Percentiles rank a stretch among this genome's conserved stretches.
These are phyloP conservation scores for Heterobasidion occidentale DNA, from an alignment of 1,284 basidiomycete species.

Conservation along the genomic window DNA sequence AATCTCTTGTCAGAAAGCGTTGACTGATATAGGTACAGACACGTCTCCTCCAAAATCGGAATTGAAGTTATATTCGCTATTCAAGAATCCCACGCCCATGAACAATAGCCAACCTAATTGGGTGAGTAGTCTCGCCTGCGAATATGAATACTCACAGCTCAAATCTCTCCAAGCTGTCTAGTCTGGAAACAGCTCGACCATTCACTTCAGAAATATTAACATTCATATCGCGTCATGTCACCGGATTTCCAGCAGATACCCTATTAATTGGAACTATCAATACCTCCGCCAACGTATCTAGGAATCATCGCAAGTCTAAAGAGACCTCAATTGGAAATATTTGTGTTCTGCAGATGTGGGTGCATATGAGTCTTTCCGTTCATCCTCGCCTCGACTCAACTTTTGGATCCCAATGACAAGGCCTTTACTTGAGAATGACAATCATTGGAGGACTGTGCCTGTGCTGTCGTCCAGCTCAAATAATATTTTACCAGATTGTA, in stretches of 20 bases:
- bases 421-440: conserved; percentile 42
- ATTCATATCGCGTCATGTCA: conserved; percentile 16
- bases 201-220: conserved; percentile 9
- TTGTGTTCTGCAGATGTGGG: conserved; percentile 47
- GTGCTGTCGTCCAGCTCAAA: conserved; percentile 33
- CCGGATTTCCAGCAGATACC: conserved; percentile 6
- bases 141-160: background rate
- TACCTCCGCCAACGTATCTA: conserved; percentile 29
- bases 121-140: conserved; percentile 14
- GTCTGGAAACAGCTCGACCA: conserved; percentile 14
- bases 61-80: conserved; percentile 16
- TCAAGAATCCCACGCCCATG: conserved; percentile 3
- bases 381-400: background rate
- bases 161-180: background rate
- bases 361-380: background rate
- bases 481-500: background rate
- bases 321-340: conserved; percentile 43
- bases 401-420: conserved; percentile 36
- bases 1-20: conserved; percentile 7
- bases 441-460: conserved; percentile 38
- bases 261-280: conserved; percentile 38
- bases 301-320: conserved; percentile 24
- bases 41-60: conserved; percentile 20
- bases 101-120: conserved; percentile 12
- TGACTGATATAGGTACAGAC: conserved; percentile 11